These are phyloP conservation scores for Parasarocladium wereldwijsianum DNA, from an alignment of 2,329 filamentous ascomycete genomes.

Conservation along the genomic window DNA sequence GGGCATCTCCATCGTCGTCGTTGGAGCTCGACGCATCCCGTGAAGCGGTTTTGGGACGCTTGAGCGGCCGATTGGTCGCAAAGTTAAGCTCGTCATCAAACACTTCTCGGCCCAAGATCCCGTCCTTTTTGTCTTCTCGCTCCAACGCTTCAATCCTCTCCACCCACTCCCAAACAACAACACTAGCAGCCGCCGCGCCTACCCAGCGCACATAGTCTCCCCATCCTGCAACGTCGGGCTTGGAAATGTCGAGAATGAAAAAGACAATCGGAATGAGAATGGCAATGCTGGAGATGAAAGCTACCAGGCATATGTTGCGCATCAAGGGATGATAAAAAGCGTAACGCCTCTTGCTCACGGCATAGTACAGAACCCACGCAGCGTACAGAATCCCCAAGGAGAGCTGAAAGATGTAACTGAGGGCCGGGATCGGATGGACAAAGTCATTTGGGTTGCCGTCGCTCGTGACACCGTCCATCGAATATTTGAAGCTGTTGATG, in stretches of 20 bases:
- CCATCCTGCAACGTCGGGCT: conserved; percentile 78
- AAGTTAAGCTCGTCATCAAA: conserved; percentile 46
- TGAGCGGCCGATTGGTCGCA: conserved; percentile 1
- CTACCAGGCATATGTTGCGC: conserved; percentile 75
- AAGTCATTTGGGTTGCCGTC: conserved; percentile 58
- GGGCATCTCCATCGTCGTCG: conserved; percentile 15
- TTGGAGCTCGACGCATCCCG: conserved; percentile 1
- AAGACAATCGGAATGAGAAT: conserved; percentile 83
- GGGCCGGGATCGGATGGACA: conserved; percentile 75
- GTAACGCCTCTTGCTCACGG: conserved; percentile 80
- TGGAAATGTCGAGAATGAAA: conserved; percentile 80
- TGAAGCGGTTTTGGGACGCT: conserved; percentile 1
- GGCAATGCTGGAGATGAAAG: conserved; percentile 63
- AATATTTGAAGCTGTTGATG: conserved; percentile 67
- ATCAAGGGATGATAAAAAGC: conserved; percentile 84
- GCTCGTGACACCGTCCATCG: conserved; percentile 32
- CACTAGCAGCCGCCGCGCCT: conserved; percentile 83
- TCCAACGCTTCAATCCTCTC: conserved; percentile 87
- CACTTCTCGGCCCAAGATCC: conserved; percentile 77
- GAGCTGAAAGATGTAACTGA: conserved; percentile 83
- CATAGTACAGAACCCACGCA: conserved; percentile 88
- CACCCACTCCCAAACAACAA: conserved; percentile 98
- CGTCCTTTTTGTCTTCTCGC: conserved; percentile 85
- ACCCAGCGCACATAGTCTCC: conserved; percentile 94
- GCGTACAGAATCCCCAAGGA: conserved; percentile 78